Evolutionary conservation across 169 alveolate species (phyloP).

Genomic region (Perkinsus marinus): DNA sequence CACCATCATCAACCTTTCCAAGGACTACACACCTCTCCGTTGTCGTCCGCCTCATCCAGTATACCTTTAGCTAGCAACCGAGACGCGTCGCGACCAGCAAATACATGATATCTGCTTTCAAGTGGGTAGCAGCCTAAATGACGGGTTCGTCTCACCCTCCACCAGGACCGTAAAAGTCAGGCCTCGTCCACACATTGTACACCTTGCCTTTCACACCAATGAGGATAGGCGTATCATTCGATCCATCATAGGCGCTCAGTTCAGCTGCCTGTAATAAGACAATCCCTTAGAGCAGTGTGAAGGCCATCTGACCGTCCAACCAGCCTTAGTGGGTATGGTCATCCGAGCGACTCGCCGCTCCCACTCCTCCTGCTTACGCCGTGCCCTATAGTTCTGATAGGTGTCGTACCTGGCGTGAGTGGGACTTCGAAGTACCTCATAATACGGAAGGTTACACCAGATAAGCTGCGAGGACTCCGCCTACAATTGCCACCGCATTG

Average conservation of each 20-base stretch:
- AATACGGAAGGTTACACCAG: neutral
- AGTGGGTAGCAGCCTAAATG: neutral
- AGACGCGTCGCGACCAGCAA: neutral
- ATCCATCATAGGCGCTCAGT: neutral
- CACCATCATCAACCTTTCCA: neutral
- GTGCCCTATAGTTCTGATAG: neutral
- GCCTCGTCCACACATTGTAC: neutral
- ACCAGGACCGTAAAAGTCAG: neutral
- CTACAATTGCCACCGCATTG: neutral
- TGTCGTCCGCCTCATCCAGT: neutral
- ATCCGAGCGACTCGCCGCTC: neutral
- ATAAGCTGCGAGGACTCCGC: neutral
- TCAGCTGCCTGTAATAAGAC: neutral
- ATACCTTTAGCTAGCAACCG: neutral
- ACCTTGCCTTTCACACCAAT: neutral
- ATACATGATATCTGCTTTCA: neutral
- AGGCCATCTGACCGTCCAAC: neutral
- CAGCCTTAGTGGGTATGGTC: neutral
- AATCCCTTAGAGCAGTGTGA: neutral
- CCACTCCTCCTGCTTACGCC: neutral
- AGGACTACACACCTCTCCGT: neutral
- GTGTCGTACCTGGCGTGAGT: neutral
- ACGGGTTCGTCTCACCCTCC: neutral
- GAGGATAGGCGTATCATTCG: neutral
- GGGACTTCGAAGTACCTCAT: neutral